These are phyloP conservation scores for Leishmania lainsoni DNA, from an alignment of 208 protist species.

Conservation along the genomic window DNA sequence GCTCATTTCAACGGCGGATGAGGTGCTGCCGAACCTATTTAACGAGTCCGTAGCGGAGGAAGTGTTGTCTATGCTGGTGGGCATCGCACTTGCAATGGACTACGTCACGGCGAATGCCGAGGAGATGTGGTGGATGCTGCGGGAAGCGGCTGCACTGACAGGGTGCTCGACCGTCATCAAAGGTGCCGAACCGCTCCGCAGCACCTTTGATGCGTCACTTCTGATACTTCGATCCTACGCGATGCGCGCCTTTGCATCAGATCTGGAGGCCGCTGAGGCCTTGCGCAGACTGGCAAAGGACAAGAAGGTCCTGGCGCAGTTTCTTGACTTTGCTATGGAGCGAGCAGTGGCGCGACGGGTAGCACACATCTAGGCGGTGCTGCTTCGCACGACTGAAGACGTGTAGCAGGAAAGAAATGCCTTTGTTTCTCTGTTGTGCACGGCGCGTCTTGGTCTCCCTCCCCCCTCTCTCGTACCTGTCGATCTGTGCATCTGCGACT, in stretches of 20 bases:
- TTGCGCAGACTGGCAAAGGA: slow-evolving; percentile 27
- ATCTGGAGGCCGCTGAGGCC: slow-evolving; percentile 29
- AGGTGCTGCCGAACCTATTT: slow-evolving; percentile 64
- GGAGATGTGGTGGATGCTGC: not conserved
- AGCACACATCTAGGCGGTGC: not conserved
- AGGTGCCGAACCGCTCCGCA: not conserved
- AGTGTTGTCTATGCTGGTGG: slow-evolving; percentile 67
- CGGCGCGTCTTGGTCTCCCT: too few species aligned
- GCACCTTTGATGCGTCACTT: slow-evolving; percentile 26
- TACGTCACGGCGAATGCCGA: slow-evolving; percentile 35
- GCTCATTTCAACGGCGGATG: slow-evolving; percentile 70
- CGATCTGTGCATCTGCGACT: not conserved
- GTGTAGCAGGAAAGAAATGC: not conserved
- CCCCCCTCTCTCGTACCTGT: not conserved
- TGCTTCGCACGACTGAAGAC: not conserved
- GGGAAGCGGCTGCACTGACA: not conserved
- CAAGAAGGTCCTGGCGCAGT: slow-evolving; percentile 25
- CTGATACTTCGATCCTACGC: slow-evolving; percentile 26
- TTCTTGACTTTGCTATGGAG: slow-evolving; percentile 39
- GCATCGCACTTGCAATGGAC: slow-evolving; percentile 77
- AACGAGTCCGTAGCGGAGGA: slow-evolving; percentile 59
- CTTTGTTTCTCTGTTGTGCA: not conserved
- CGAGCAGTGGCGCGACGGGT: slow-evolving; percentile 25
- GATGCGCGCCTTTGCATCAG: slow-evolving; percentile 25
- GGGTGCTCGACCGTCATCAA: not conserved